phyloP scores from a whole-genome alignment of 2,329 filamentous ascomycete species.

The Xylariaceae sp. region DNA sequence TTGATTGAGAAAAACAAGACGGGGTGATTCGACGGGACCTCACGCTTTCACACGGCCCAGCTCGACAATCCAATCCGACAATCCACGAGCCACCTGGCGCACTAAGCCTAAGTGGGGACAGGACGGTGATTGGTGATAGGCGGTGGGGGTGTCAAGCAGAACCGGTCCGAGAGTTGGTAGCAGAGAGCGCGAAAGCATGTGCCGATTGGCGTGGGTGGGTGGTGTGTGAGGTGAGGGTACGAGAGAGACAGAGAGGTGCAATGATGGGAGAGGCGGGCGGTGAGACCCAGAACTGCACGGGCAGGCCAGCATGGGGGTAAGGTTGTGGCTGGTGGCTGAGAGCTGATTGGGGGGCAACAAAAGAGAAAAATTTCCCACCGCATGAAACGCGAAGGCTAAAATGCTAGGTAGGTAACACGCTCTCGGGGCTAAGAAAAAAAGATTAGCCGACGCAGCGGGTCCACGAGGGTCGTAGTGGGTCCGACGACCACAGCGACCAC shows the following conservation, averaged over 20 bases:
- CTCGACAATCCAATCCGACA: too few species aligned
- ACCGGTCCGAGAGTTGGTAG: conserved; percentile 5
- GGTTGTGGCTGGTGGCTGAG: background rate
- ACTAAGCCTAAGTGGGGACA: conserved; percentile 8
- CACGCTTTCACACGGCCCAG: background rate
- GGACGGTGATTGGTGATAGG: background rate
- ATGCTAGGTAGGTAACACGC: background rate
- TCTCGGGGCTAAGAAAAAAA: background rate
- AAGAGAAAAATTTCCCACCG: background rate
- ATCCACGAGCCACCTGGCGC: conserved; percentile 1
- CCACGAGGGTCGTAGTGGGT: too few species aligned
- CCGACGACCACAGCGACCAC: background rate
- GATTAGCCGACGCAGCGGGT: background rate
- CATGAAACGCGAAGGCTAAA: background rate
- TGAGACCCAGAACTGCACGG: background rate
- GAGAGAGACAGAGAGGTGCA: background rate
- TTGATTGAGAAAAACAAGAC: conserved; percentile 10
- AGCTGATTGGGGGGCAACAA: background rate
- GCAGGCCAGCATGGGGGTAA: background rate
- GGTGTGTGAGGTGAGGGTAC: background rate
- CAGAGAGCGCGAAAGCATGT: background rate
- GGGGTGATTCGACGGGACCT: background rate
- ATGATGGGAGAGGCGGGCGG: background rate
- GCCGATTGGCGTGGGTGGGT: conserved; percentile 3
- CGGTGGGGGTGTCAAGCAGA: conserved; percentile 1